phyloP scores from a whole-genome alignment of 2,329 filamentous ascomycete species.

The Raffaelea arxii region DNA sequence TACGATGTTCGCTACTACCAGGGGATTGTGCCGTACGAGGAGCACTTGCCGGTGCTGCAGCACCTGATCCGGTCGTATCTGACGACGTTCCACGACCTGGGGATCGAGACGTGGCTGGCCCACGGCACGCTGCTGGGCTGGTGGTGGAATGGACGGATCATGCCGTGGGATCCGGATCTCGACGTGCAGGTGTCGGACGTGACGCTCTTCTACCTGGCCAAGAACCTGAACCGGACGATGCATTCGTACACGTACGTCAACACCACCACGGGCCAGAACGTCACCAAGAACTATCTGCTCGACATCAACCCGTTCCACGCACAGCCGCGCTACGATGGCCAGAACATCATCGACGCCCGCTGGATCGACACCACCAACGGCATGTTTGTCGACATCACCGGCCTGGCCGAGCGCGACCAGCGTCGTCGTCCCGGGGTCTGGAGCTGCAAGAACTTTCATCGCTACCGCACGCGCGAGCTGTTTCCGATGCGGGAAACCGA shows the following conservation, averaged over 20 bases:
- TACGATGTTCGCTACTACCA: slow-evolving; percentile 67
- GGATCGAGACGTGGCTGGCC: slow-evolving; percentile 75
- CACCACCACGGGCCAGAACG: slow-evolving; percentile 27
- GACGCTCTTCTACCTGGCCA: slow-evolving; percentile 56
- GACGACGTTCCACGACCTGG: slow-evolving; percentile 50
- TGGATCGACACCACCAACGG: slow-evolving; percentile 73
- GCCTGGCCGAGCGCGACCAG: slow-evolving; percentile 57
- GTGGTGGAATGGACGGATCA: slow-evolving; percentile 76
- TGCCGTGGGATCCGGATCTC: slow-evolving; percentile 79
- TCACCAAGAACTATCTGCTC: slow-evolving; percentile 52
- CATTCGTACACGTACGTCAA: slow-evolving; percentile 43
- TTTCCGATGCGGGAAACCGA: slow-evolving; percentile 65
- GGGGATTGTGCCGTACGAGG: slow-evolving; percentile 51
- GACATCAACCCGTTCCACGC: slow-evolving; percentile 66
- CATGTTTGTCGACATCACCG: slow-evolving; percentile 78
- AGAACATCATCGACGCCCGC: slow-evolving; percentile 74
- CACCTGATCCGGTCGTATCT: slow-evolving; percentile 69
- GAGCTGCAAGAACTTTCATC: slow-evolving; percentile 73
- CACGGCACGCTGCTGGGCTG: slow-evolving; percentile 77
- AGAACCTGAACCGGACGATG: slow-evolving; percentile 58
- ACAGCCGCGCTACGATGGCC: slow-evolving; percentile 53
- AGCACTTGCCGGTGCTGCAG: slow-evolving; percentile 54
- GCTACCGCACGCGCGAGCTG: slow-evolving; percentile 59
- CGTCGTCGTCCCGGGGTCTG: slow-evolving; percentile 52
- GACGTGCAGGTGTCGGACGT: slow-evolving; percentile 67